These are phyloP conservation scores for Penicillium fimorum DNA, from an alignment of 495 filamentous ascomycete genomes.

Conservation along the genomic window DNA sequence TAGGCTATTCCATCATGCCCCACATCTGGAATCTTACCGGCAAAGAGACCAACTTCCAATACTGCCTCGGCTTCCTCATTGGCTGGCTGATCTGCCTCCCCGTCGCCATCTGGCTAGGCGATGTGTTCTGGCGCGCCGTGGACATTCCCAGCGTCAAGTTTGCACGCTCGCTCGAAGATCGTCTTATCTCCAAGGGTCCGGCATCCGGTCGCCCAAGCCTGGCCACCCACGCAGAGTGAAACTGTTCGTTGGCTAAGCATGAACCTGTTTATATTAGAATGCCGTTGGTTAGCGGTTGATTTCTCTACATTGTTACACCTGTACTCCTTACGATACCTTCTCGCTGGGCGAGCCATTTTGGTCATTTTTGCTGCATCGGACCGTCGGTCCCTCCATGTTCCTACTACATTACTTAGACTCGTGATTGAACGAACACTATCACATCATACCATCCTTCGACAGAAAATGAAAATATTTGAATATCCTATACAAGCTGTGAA, in stretches of 20 bases:
- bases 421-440: not conserved
- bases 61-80: conserved; percentile 50
- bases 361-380: not conserved
- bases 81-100: conserved; percentile 50
- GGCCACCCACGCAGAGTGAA: conserved; percentile 11
- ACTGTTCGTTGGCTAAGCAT: not conserved
- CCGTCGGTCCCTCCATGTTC: not conserved
- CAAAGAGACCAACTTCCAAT: conserved; percentile 50
- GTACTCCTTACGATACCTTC: conserved; percentile 1
- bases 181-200: conserved; percentile 28
- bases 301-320: not conserved
- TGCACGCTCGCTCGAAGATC: conserved; percentile 52
- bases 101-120: conserved; percentile 55
- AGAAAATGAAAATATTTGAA: not conserved
- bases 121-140: conserved; percentile 58
- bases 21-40: conserved; percentile 55
- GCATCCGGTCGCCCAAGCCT: conserved; percentile 6
- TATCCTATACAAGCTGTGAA: not conserved
- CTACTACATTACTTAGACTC: conserved; percentile 1
- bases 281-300: not conserved
- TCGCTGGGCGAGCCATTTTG: conserved; percentile 11
- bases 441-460: not conserved
- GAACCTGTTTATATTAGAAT: not conserved
- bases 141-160: conserved; percentile 58
- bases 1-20: conserved; percentile 49